A percentile compares a stretch with the other conserved stretches of the same genome.
These are phyloP conservation scores for Blastomyces emzantsi DNA, from an alignment of 2,329 filamentous ascomycete genomes.

Conservation along the genomic window DNA sequence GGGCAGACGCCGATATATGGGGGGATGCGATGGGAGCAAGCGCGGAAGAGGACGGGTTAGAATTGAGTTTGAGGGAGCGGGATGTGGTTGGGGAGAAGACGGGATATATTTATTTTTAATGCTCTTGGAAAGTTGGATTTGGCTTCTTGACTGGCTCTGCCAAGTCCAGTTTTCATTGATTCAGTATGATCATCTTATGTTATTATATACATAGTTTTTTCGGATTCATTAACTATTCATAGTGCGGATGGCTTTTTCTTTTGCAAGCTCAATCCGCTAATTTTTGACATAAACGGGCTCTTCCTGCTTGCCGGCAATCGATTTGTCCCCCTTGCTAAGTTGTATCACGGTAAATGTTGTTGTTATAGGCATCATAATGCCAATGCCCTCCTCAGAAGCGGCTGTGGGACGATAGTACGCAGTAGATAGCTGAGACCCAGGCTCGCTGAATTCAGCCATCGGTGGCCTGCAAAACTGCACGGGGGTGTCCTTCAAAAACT, in stretches of 20 bases:
- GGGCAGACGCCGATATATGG: conserved; percentile 48
- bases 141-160: not conserved
- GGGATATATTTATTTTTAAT: not conserved
- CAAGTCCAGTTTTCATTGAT: not conserved
- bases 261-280: not conserved
- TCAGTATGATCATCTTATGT: not conserved
- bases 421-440: not conserved
- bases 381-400: not conserved
- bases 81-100: not conserved
- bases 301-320: too few species aligned
- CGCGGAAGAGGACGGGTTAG: conserved; percentile 2
- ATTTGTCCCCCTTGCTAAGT: not conserved
- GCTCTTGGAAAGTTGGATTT: not conserved
- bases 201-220: conserved; percentile 8
- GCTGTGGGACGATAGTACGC: not conserved
- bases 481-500: not conserved
- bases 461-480: not conserved
- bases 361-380: not conserved
- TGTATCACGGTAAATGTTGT: not conserved
- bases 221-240: not conserved
- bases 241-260: not conserved
- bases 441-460: not conserved
- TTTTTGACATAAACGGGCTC: not conserved
- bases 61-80: not conserved
- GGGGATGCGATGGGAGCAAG: conserved; percentile 41